Evolutionary conservation across 768 basidiomycete genomes (phyloP).

Genomic region (Tricholoma saponaceum): DNA sequence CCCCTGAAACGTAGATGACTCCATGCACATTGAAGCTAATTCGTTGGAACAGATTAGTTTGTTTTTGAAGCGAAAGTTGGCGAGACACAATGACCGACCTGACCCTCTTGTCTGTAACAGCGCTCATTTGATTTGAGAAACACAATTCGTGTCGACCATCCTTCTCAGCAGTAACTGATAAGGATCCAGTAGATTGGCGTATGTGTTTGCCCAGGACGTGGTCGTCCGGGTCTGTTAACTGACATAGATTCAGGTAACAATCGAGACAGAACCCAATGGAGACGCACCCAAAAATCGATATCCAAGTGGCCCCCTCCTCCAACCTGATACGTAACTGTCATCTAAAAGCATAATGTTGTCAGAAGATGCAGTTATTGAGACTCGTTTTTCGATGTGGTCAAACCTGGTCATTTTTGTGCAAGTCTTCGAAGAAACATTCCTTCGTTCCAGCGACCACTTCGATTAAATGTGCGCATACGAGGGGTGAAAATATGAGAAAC

Average conservation of each 20-base stretch:
- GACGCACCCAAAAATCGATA: slow-evolving; percentile 91
- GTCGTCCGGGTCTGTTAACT: slow-evolving; percentile 81
- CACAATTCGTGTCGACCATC: slow-evolving; percentile 94
- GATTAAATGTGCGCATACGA: slow-evolving; percentile 63
- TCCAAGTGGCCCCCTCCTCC: slow-evolving; percentile 96
- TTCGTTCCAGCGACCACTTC: slow-evolving; percentile 75
- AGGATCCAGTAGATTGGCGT: slow-evolving; percentile 84
- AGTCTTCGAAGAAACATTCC: slow-evolving; percentile 96
- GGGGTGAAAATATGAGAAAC: slow-evolving; percentile 35
- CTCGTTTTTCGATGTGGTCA: slow-evolving; percentile 1
- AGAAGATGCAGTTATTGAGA: neutral
- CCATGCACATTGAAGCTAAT: slow-evolving; percentile 97
- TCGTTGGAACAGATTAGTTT: slow-evolving; percentile 6
- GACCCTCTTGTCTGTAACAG: slow-evolving; percentile 92
- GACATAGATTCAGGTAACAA: neutral
- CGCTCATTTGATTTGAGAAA: slow-evolving; percentile 99
- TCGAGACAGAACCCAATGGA: neutral
- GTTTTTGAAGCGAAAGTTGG: slow-evolving; percentile 1
- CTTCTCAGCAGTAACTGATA: slow-evolving; percentile 80
- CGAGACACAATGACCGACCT: slow-evolving; percentile 48
- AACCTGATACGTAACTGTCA: slow-evolving; percentile 99
- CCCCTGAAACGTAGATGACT: slow-evolving; percentile 88
- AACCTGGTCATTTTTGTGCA: slow-evolving; percentile 88
- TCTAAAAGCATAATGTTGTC: slow-evolving; percentile 42
- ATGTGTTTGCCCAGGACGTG: slow-evolving; percentile 72